phyloP scores from a whole-genome alignment of 495 filamentous ascomycete genomes.

The Staphylotrichum longicolle region DNA sequence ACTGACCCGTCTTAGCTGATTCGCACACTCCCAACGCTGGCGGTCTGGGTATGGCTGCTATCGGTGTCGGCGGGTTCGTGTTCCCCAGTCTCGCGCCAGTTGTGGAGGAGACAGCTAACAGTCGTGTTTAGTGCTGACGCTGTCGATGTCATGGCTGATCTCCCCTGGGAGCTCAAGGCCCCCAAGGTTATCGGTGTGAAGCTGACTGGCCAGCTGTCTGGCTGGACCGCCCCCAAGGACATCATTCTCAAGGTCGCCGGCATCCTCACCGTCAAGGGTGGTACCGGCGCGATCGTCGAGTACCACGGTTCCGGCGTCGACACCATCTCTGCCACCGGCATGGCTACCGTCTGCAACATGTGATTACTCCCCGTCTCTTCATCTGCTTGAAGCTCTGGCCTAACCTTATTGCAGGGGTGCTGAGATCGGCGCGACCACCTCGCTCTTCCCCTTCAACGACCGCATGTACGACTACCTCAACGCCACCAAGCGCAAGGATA shows the following conservation, averaged over 20 bases:
- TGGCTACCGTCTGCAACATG: constrained; percentile 73
- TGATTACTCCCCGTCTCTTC: constrained; percentile 30
- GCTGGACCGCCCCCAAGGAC: constrained; percentile 96
- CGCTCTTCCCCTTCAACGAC: constrained; percentile 98
- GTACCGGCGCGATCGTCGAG: constrained; percentile 95
- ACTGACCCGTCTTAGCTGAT: constrained; percentile 47
- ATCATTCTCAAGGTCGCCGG: constrained; percentile 98
- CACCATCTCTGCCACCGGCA: constrained; percentile 59
- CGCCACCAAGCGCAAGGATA: constrained; percentile 86
- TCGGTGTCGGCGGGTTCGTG: constrained; percentile 83
- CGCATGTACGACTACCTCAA: constrained; percentile 93
- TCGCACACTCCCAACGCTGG: constrained; percentile 98
- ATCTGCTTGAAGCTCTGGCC: neutral
- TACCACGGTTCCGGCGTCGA: constrained; percentile 81
- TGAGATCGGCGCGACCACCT: constrained; percentile 95
- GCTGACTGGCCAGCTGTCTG: constrained; percentile 83
- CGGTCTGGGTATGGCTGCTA: constrained; percentile 92
- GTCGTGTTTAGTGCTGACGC: constrained; percentile 67
- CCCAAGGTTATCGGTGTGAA: constrained; percentile 96
- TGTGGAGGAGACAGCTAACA: neutral
- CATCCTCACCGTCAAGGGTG: constrained; percentile 96
- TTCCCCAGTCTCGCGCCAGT: neutral
- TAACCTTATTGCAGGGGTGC: constrained; percentile 43
- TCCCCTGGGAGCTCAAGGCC: constrained; percentile 98
- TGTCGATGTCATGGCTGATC: constrained; percentile 97